A percentile compares a stretch with the other conserved stretches of the same genome.
phyloP scores from a whole-genome alignment of 179 eudicot genomes.

The Heliamphora pulchella region DNA sequence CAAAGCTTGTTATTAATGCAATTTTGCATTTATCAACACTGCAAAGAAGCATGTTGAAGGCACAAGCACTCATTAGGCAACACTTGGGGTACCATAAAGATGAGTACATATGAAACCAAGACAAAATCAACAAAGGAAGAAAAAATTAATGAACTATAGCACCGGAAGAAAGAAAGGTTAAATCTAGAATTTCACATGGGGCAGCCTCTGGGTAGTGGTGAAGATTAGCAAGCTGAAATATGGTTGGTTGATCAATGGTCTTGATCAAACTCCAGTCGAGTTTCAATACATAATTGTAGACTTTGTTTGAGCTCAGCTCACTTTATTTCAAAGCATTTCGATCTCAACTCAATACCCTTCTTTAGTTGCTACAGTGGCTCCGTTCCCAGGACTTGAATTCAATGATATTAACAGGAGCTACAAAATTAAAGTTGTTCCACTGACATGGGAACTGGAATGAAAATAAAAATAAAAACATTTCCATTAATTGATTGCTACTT shows the following conservation, averaged over 20 bases:
- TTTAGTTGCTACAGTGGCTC: neutral
- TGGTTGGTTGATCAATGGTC: neutral
- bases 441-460: neutral
- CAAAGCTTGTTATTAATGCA: neutral
- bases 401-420: neutral
- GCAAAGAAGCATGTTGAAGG: neutral
- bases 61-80: neutral
- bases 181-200: constrained; percentile 3
- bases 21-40: neutral
- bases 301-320: too few relatives aligned
- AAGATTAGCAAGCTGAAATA: neutral
- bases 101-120: neutral
- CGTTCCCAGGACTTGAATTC: neutral
- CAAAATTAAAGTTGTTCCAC: neutral
- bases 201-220: neutral
- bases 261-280: neutral
- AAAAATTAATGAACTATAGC: neutral
- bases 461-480: neutral
- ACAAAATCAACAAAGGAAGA: neutral
- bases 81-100: neutral
- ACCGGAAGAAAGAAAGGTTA: neutral
- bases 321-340: neutral
- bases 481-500: neutral
- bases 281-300: too few relatives aligned
- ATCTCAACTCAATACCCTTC: neutral